Evolutionary conservation across 768 basidiomycete species (phyloP).

Genomic region (Boletus rubescentipes): DNA sequence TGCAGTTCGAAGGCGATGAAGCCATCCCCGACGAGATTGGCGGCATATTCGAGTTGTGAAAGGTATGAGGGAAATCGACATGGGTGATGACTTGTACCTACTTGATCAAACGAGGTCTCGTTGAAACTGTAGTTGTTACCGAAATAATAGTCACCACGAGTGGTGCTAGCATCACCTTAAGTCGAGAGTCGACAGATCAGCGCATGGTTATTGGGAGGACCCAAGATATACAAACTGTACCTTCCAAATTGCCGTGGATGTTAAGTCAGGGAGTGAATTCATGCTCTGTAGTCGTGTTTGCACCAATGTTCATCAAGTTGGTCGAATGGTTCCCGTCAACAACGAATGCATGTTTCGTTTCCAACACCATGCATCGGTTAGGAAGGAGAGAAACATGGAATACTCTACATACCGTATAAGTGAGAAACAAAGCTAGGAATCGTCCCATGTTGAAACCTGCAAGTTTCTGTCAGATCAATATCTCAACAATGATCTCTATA

Average conservation of each 20-base stretch:
- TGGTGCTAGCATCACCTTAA: slow-evolving; percentile 26
- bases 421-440: slow-evolving; percentile 13
- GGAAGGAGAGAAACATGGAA: background rate
- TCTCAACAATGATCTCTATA: background rate
- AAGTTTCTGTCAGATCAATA: background rate
- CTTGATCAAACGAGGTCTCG: slow-evolving; percentile 26
- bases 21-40: slow-evolving; percentile 14
- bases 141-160: slow-evolving; percentile 26
- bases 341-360: slow-evolving; percentile 15
- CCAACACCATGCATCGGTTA: background rate
- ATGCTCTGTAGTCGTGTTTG: slow-evolving; percentile 12
- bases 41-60: slow-evolving; percentile 13
- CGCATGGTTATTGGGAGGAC: background rate
- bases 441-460: slow-evolving; percentile 25
- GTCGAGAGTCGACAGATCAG: background rate
- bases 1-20: slow-evolving; percentile 18
- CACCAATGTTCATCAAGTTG: slow-evolving; percentile 25
- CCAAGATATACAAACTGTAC: background rate
- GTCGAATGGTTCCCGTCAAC: slow-evolving; percentile 28
- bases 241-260: slow-evolving; percentile 25
- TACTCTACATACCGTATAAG: slow-evolving; percentile 12
- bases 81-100: background rate
- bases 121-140: slow-evolving; percentile 27
- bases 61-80: background rate
- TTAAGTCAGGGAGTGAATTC: slow-evolving; percentile 12